These are phyloP conservation scores for Neoboletus brunneissimus DNA, from an alignment of 768 basidiomycete genomes.

Conservation along the genomic window DNA sequence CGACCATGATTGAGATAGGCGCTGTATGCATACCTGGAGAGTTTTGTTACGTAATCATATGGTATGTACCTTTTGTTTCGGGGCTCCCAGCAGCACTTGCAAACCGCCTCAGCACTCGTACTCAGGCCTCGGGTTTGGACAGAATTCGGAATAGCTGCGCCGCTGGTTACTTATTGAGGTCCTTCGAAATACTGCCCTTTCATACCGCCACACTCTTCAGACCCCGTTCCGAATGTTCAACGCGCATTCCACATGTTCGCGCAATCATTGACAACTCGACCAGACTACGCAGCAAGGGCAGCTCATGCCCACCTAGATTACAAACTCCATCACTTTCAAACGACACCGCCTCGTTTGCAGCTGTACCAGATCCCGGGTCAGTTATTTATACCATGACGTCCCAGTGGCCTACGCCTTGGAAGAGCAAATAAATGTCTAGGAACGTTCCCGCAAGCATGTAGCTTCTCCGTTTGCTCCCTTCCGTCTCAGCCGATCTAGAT, in stretches of 20 bases:
- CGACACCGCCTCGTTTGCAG: conserved; percentile 18
- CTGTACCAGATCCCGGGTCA: conserved; percentile 8
- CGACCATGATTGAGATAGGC: not conserved
- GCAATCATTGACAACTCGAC: conserved; percentile 27
- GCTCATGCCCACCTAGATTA: conserved; percentile 23
- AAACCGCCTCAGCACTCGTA: conserved; percentile 1
- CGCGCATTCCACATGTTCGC: conserved; percentile 34
- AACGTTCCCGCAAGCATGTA: conserved; percentile 4
- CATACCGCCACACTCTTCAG: conserved; percentile 22
- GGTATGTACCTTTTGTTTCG: not conserved
- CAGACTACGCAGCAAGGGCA: conserved; percentile 24
- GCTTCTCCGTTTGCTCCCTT: not conserved
- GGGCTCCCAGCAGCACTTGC: not conserved
- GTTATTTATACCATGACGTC: conserved; percentile 5
- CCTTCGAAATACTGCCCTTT: conserved; percentile 17
- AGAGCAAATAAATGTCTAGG: not conserved
- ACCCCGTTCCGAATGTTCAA: conserved; percentile 31
- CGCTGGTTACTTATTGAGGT: conserved; percentile 8
- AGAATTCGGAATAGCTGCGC: conserved; percentile 9
- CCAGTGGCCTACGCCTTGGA: conserved; percentile 1
- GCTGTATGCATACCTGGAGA: not conserved
- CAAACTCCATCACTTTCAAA: conserved; percentile 16
- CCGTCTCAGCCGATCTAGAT: not conserved
- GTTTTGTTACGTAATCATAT: conserved; percentile 15
- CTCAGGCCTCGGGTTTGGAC: conserved; percentile 4